A percentile compares a stretch with the other conserved stretches of the same genome.
Evolutionary conservation across 768 basidiomycete species (phyloP).

Genomic region (Psilocybe azurescens): DNA sequence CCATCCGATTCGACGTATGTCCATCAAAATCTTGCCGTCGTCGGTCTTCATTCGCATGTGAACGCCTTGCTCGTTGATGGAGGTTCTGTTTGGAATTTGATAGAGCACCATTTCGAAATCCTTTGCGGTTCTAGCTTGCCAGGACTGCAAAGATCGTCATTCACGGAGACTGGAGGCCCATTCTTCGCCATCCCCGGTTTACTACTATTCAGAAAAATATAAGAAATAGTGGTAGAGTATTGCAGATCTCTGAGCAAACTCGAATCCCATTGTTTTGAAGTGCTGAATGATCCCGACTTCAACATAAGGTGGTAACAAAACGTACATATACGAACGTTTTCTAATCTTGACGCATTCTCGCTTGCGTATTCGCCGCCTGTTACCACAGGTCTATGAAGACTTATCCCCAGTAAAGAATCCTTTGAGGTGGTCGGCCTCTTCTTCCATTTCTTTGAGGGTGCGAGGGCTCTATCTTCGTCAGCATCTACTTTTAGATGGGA

Average conservation of each 20-base stretch:
- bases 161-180: slow-evolving; percentile 58
- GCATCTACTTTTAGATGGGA: slow-evolving; percentile 63
- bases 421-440: slow-evolving; percentile 74
- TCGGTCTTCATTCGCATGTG: slow-evolving; percentile 57
- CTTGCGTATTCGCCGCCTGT: too few relatives aligned
- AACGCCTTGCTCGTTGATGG: slow-evolving; percentile 46
- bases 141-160: slow-evolving; percentile 49
- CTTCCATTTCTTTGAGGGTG: slow-evolving; percentile 76
- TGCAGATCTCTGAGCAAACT: slow-evolving; percentile 24
- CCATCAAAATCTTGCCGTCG: slow-evolving; percentile 42
- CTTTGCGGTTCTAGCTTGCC: slow-evolving; percentile 49
- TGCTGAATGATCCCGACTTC: background rate
- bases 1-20: slow-evolving; percentile 23
- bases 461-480: slow-evolving; percentile 73
- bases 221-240: slow-evolving; percentile 33
- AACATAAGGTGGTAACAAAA: background rate
- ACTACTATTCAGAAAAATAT: slow-evolving; percentile 34
- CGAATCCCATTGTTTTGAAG: background rate
- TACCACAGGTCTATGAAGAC: background rate
- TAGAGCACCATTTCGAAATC: slow-evolving; percentile 53
- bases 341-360: background rate
- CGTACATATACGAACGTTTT: background rate
- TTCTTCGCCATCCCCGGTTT: slow-evolving; percentile 44
- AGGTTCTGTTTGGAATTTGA: slow-evolving; percentile 41
- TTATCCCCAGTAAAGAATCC: slow-evolving; percentile 47